Conservation (phyloP, 164 flowering plant genomes). For the Aristolochia californica region DNA sequence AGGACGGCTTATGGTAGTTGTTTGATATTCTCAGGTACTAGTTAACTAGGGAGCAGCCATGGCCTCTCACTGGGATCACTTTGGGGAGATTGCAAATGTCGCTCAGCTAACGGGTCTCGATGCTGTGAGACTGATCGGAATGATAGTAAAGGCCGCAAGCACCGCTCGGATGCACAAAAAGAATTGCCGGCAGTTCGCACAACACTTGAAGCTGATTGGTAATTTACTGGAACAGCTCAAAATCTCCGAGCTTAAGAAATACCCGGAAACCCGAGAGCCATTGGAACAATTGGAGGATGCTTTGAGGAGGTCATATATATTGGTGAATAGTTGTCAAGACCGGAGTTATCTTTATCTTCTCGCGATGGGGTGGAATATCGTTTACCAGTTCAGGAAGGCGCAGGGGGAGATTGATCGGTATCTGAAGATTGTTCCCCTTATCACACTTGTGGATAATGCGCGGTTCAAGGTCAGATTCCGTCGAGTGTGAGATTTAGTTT, state of each 20-base stretch:
- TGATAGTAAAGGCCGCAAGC: conserved; percentile 81
- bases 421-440: conserved; percentile 72
- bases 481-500: background rate
- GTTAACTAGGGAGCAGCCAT: conserved; percentile 5
- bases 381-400: conserved; percentile 83
- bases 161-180: conserved; percentile 94
- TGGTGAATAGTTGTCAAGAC: conserved; percentile 90
- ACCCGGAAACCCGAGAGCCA: conserved; percentile 92
- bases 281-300: conserved; percentile 94
- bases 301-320: conserved; percentile 65
- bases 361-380: conserved; percentile 98
- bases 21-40: conserved; percentile 1
- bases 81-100: conserved; percentile 69
- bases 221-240: conserved; percentile 82
- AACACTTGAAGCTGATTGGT: conserved; percentile 83
- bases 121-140: conserved; percentile 59
- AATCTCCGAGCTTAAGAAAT: conserved; percentile 79
- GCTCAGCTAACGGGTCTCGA: conserved; percentile 76
- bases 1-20: background rate
- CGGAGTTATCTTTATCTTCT: conserved; percentile 78
- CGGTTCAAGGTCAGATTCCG: conserved; percentile 59
- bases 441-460: conserved; percentile 83
- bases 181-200: conserved; percentile 90
- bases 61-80: conserved; percentile 56
- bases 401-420: conserved; percentile 89